Conservation (phyloP, 805 yeast species). For the Schwanniomyces yamadae region DNA sequence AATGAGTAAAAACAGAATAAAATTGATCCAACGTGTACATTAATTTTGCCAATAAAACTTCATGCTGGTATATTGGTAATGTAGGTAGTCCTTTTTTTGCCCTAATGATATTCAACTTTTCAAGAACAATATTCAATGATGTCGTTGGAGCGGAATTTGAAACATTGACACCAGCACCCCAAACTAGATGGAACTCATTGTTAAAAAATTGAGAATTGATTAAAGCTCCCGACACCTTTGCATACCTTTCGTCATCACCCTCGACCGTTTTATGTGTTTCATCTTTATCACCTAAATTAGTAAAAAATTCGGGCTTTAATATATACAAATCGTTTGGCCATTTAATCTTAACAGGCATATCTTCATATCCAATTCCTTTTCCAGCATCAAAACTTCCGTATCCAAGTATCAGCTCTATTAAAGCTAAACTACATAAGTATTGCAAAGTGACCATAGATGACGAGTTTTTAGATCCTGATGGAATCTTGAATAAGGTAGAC, state of each 20-base stretch:
- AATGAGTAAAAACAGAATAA: conserved; percentile 52
- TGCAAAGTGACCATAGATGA: conserved; percentile 79
- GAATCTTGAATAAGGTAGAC: conserved; percentile 66
- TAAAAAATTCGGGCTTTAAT: conserved; percentile 58
- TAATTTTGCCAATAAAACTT: conserved; percentile 63
- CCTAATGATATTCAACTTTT: conserved; percentile 56
- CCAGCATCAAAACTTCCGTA: conserved; percentile 46
- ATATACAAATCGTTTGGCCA: conserved; percentile 97
- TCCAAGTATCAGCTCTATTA: conserved; percentile 69
- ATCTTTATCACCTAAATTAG: conserved; percentile 26
- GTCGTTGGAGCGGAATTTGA: conserved; percentile 89
- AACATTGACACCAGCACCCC: conserved; percentile 87
- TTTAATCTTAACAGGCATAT: conserved; percentile 76
- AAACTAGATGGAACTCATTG: conserved; percentile 60
- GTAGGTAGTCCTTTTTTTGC: conserved; percentile 35
- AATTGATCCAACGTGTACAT: conserved; percentile 65
- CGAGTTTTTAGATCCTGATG: conserved; percentile 39
- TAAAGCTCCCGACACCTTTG: conserved; percentile 80
- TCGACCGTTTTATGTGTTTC: conserved; percentile 37
- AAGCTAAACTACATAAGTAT: conserved; percentile 79
- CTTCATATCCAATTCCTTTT: conserved; percentile 56
- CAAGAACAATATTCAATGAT: conserved; percentile 72
- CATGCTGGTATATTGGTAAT: conserved; percentile 50
- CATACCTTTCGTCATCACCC: conserved; percentile 63
- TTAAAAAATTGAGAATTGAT: conserved; percentile 73